phyloP scores from a whole-genome alignment of 331 rosid genomes.

The Acacia concinna region DNA sequence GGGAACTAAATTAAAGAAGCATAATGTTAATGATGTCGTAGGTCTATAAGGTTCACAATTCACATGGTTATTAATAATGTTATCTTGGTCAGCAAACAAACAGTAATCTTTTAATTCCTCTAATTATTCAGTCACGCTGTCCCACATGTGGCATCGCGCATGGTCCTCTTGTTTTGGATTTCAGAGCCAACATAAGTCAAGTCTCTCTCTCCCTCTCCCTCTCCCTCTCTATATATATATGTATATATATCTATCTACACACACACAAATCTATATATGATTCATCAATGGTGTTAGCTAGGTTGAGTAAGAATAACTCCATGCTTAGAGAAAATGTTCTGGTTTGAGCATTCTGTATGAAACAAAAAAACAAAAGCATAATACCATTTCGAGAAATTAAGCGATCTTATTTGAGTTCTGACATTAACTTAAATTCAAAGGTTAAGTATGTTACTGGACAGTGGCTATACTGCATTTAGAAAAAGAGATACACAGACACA shows the following conservation, averaged over 20 bases:
- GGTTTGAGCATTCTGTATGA: not conserved
- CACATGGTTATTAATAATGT: conserved; percentile 44
- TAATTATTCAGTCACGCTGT: conserved; percentile 34
- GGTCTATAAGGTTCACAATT: conserved; percentile 1
- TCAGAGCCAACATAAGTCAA: not conserved
- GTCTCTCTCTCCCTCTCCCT: not conserved
- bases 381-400: not conserved
- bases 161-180: conserved; percentile 35
- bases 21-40: conserved; percentile 18
- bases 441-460: not conserved
- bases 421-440: not conserved
- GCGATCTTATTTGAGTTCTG: not conserved
- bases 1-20: conserved; percentile 30
- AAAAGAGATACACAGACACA: not conserved
- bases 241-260: too few species aligned
- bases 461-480: not conserved
- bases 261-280: too few species aligned
- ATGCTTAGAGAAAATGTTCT: not conserved
- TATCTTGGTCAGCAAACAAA: conserved; percentile 40
- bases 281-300: not conserved
- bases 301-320: not conserved
- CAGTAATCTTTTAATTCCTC: conserved; percentile 10
- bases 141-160: conserved; percentile 37
- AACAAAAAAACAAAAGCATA: too few species aligned
- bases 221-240: too few species aligned